phyloP scores from a whole-genome alignment of 768 basidiomycete species.

The Rhodotorula diobovata region DNA sequence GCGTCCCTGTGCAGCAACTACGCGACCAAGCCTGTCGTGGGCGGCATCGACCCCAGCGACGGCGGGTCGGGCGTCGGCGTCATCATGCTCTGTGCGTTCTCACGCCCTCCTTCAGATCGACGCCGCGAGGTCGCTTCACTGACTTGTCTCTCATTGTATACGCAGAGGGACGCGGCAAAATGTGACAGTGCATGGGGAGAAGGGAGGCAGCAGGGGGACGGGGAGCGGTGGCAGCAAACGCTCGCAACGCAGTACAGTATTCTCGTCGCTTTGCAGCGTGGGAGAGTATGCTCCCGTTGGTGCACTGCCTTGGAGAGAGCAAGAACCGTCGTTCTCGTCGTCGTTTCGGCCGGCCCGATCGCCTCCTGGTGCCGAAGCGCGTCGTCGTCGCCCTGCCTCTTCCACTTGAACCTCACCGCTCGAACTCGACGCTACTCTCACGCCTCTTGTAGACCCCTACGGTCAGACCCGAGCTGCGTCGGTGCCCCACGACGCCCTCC shows the following conservation, averaged over 20 bases:
- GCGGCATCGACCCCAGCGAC: conserved; percentile 49
- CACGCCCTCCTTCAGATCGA: too few relatives aligned
- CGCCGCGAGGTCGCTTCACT: too few relatives aligned
- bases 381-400: neutral
- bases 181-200: too few relatives aligned
- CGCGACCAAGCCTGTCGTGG: conserved; percentile 74
- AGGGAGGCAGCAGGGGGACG: too few relatives aligned
- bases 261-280: too few relatives aligned
- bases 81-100: conserved; percentile 70
- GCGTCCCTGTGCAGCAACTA: conserved; percentile 83
- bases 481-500: neutral
- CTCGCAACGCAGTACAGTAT: too few relatives aligned
- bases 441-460: neutral
- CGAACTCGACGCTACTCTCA: too few relatives aligned
- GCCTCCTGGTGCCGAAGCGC: neutral
- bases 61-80: conserved; percentile 58
- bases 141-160: too few relatives aligned
- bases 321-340: neutral
- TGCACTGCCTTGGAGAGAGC: too few relatives aligned
- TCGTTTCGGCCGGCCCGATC: neutral
- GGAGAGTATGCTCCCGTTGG: too few relatives aligned
- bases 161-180: too few relatives aligned
- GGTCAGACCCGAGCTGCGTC: neutral
- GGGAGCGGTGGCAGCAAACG: too few relatives aligned
- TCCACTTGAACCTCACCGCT: neutral